These are phyloP conservation scores for Quercus parvula DNA, from an alignment of 306 rosid species.

Conservation along the genomic window DNA sequence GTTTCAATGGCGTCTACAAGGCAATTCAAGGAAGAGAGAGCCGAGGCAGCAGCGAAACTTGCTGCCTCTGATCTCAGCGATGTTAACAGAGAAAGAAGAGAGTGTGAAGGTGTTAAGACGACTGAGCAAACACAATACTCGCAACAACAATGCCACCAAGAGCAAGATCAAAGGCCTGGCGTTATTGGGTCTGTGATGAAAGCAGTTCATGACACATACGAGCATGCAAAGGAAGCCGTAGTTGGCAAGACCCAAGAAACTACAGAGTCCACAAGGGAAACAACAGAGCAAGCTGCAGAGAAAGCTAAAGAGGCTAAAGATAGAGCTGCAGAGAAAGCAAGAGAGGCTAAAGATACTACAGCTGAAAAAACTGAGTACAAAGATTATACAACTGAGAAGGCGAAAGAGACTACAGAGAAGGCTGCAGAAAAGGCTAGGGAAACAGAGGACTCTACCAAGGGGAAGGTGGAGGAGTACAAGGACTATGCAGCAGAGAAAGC, in stretches of 20 bases:
- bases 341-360: not conserved
- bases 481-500: conserved; percentile 32
- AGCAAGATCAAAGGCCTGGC: conserved; percentile 38
- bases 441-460: conserved; percentile 20
- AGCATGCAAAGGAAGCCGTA: conserved; percentile 64
- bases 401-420: conserved; percentile 24
- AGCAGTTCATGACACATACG: conserved; percentile 49
- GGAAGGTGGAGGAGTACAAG: conserved; percentile 28
- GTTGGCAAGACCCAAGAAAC: conserved; percentile 48
- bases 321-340: not conserved
- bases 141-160: not conserved
- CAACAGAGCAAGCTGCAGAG: not conserved
- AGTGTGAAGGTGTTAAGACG: conserved; percentile 2
- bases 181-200: conserved; percentile 56
- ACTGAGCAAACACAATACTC: not conserved
- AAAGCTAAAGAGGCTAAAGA: not conserved
- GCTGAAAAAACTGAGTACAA: not conserved
- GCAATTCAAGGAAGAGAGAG: conserved; percentile 52
- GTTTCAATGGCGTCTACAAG: conserved; percentile 52
- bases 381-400: conserved; percentile 12
- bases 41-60: conserved; percentile 61
- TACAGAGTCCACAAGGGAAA: not conserved
- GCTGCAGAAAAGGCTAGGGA: conserved; percentile 26
- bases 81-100: conserved; percentile 20
- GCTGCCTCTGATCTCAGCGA: conserved; percentile 58